Conservation (phyloP, 2,329 filamentous ascomycete genomes). For the Lecanicillium sp. region DNA sequence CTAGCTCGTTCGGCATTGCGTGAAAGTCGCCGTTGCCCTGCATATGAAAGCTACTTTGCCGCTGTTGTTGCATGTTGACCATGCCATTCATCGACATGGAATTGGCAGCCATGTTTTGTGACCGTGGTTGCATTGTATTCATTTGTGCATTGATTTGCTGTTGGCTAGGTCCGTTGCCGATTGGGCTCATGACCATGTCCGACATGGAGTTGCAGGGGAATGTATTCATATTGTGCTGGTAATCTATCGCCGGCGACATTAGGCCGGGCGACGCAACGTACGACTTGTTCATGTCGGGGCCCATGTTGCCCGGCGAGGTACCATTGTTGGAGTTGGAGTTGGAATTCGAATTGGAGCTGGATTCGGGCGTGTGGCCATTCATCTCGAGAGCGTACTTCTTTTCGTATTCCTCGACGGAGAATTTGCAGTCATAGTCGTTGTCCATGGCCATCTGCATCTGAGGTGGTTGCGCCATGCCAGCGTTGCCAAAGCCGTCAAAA, state of each 20-base stretch:
- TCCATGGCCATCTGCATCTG: conserved; percentile 36
- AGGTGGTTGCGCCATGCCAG: conserved; percentile 47
- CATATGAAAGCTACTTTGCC: conserved; percentile 25
- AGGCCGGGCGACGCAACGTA: conserved; percentile 45
- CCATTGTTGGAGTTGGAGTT: conserved; percentile 19
- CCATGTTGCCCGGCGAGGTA: conserved; percentile 13
- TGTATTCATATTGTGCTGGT: conserved; percentile 33
- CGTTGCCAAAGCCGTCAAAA: conserved; percentile 58
- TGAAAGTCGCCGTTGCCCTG: conserved; percentile 8
- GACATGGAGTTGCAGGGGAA: conserved; percentile 37
- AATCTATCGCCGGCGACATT: conserved; percentile 44
- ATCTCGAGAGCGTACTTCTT: conserved; percentile 29
- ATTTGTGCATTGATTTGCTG: conserved; percentile 14
- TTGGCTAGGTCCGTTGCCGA: conserved; percentile 21
- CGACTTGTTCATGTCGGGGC: conserved; percentile 34
- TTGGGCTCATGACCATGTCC: conserved; percentile 46
- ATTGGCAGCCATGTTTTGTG: too few relatives aligned
- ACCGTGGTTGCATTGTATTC: too few relatives aligned
- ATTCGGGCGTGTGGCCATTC: conserved; percentile 25
- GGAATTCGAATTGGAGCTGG: conserved; percentile 20
- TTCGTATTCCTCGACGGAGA: conserved; percentile 33
- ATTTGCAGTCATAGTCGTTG: conserved; percentile 38
- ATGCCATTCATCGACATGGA: conserved; percentile 21
- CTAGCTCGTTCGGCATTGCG: conserved; percentile 2
- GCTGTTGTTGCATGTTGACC: conserved; percentile 17